Evolutionary conservation across 306 rosid genomes (phyloP), one percentile per base, ranked within the genome.

Genomic region (Citrullus mucosospermus): DNA sequence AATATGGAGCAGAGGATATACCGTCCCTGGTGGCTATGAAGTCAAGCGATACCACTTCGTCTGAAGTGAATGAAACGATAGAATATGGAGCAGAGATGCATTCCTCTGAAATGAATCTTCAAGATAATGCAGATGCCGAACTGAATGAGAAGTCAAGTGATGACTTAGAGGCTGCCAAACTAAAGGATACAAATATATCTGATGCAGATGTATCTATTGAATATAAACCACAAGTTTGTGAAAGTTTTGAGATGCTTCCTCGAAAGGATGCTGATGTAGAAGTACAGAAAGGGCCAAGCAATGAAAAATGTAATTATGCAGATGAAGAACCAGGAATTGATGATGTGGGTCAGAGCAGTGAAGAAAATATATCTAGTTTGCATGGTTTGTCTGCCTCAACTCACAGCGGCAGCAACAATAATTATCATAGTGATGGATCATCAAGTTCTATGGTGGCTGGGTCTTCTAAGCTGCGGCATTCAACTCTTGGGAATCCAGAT

Each of bases 401-500:
- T 38, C 75, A 80, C 53, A 82, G 83, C 50, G 67, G 71, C 50
- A 60, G 84, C 87, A 79, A 84, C 32, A 79, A 80, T 63, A 82
- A 75, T 43, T 85, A 75, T 36, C 81, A 70, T 59, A 50, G 70
- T 46, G 79, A 84, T 56, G 85, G 83, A 36, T 70, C 85, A n/a
- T 77, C 92, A 74, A 85, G 48, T 70, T 79, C 83, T 69, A 77
- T 70, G 58, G 78, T 78, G 65, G n/a, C 54, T 65, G 87, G 84
- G 84, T 74, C 84, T 82, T 87, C 88, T 86, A 83, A 86, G 76
- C 85, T 76, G 77, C 62, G 85, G 73, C 96, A 89, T 86, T 92
- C 96, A 80, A 90, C 92, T 85, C 84, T 88, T 60, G 80, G 46
- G 39, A 94, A 90, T 86, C 91, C 95, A 48, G 88, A 92, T 85